Evolutionary conservation across 495 filamentous ascomycete species (phyloP).

Genomic region (Aspergillus sparsus): DNA sequence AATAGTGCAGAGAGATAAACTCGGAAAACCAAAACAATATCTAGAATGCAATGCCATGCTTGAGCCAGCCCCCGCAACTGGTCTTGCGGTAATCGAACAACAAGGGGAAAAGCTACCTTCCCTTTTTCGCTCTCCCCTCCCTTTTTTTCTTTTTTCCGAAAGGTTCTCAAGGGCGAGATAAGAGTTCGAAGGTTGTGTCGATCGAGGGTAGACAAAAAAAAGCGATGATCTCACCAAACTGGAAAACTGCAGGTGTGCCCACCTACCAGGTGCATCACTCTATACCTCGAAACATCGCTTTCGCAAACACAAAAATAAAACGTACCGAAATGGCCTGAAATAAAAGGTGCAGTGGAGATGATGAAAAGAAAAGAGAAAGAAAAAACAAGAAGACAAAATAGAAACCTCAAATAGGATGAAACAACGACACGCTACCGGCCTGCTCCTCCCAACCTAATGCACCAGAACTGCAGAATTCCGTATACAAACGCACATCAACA

Average conservation of each 20-base stretch:
- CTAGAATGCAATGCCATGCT: constrained; percentile 48
- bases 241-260: constrained; percentile 41
- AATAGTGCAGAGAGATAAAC: constrained; percentile 41
- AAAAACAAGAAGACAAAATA: constrained; percentile 34
- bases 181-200: constrained; percentile 30
- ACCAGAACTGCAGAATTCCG: constrained; percentile 53
- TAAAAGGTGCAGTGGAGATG: constrained; percentile 32
- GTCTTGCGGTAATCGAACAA: constrained; percentile 31
- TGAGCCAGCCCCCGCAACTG: constrained; percentile 32
- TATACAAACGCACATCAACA: constrained; percentile 57
- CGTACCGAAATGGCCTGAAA: constrained; percentile 30
- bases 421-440: constrained; percentile 50
- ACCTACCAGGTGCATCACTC: constrained; percentile 32
- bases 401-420: constrained; percentile 38
- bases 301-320: constrained; percentile 36
- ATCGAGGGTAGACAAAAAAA: constrained; percentile 34
- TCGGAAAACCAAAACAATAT: constrained; percentile 38
- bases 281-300: constrained; percentile 39
- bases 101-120: constrained; percentile 23
- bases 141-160: neutral
- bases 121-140: constrained; percentile 14
- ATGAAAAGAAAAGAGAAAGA: constrained; percentile 36
- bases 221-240: constrained; percentile 36
- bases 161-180: constrained; percentile 30
- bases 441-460: constrained; percentile 55